Percentiles rank a stretch among this genome's conserved stretches.
These are phyloP conservation scores for Hymenoscyphus linearis DNA, from an alignment of 2,329 filamentous ascomycete genomes.

Conservation along the genomic window DNA sequence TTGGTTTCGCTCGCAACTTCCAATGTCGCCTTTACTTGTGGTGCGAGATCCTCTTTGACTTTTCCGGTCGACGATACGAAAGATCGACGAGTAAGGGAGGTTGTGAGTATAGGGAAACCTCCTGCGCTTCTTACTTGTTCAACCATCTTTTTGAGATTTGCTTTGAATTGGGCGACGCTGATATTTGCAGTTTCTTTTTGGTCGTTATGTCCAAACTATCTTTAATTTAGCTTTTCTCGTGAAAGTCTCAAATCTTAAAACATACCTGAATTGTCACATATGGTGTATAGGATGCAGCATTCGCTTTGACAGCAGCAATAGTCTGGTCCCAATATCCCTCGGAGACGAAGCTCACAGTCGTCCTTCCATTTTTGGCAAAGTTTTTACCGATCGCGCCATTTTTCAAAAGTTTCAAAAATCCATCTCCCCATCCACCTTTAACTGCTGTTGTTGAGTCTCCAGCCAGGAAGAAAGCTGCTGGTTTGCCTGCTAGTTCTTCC, in stretches of 20 bases:
- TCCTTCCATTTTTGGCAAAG: constrained; percentile 42
- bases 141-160: constrained; percentile 38
- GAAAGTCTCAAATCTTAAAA: background rate
- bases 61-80: constrained; percentile 33
- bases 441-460: constrained; percentile 39
- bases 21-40: constrained; percentile 37
- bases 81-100: constrained; percentile 40
- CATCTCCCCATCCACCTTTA: constrained; percentile 43
- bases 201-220: constrained; percentile 47
- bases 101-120: constrained; percentile 39
- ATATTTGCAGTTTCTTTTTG: constrained; percentile 41
- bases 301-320: constrained; percentile 33
- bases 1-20: constrained; percentile 34
- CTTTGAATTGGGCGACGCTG: constrained; percentile 35
- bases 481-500: constrained; percentile 14
- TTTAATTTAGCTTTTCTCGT: background rate
- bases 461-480: constrained; percentile 36
- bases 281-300: constrained; percentile 33
- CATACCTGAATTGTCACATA: constrained; percentile 45
- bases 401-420: constrained; percentile 43
- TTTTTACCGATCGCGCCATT: constrained; percentile 40
- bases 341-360: constrained; percentile 42
- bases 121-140: constrained; percentile 29
- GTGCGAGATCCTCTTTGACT: constrained; percentile 39
- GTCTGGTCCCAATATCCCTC: constrained; percentile 43